phyloP scores from a whole-genome alignment of 305 asterid genomes.

The Rubia balearica region DNA sequence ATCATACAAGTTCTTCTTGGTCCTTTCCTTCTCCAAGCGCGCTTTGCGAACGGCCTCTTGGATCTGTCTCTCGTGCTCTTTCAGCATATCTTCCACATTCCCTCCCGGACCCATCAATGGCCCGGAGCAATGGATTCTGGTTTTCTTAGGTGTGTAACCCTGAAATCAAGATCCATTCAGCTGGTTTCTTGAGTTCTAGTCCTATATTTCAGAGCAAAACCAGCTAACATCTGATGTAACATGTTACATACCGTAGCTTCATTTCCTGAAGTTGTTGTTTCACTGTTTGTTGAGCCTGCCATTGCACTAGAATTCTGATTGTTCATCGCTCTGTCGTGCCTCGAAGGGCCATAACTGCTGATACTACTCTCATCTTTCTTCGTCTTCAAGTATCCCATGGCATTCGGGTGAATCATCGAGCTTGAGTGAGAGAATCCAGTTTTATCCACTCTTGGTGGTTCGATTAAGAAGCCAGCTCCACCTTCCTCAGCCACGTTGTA shows the following conservation, averaged over 20 bases:
- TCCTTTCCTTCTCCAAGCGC: slow-evolving; percentile 40
- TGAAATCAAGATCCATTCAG: slow-evolving; percentile 24
- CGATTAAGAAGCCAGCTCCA: slow-evolving; percentile 58
- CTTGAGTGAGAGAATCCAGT: slow-evolving; percentile 44
- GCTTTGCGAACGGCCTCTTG: slow-evolving; percentile 90
- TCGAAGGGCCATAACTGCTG: slow-evolving; percentile 29
- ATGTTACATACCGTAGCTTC: slow-evolving; percentile 49
- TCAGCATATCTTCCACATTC: slow-evolving; percentile 92
- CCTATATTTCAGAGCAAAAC: background rate
- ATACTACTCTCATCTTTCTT: slow-evolving; percentile 34
- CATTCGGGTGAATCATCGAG: slow-evolving; percentile 65
- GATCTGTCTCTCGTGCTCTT: slow-evolving; percentile 82
- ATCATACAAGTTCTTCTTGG: slow-evolving; percentile 29
- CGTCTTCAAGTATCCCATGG: slow-evolving; percentile 34
- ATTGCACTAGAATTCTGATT: slow-evolving; percentile 34
- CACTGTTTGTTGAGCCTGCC: slow-evolving; percentile 33
- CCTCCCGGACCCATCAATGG: slow-evolving; percentile 89
- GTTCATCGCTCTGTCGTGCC: slow-evolving; percentile 29
- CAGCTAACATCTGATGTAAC: background rate
- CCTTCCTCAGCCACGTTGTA: slow-evolving; percentile 44
- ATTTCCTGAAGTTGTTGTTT: slow-evolving; percentile 23
- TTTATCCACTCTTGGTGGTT: slow-evolving; percentile 48
- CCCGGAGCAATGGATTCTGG: slow-evolving; percentile 73
- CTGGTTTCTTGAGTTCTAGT: slow-evolving; percentile 4
- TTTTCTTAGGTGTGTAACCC: slow-evolving; percentile 54